These are phyloP conservation scores for Trichoderma parareesei DNA, from an alignment of 495 filamentous ascomycete genomes.

Conservation along the genomic window DNA sequence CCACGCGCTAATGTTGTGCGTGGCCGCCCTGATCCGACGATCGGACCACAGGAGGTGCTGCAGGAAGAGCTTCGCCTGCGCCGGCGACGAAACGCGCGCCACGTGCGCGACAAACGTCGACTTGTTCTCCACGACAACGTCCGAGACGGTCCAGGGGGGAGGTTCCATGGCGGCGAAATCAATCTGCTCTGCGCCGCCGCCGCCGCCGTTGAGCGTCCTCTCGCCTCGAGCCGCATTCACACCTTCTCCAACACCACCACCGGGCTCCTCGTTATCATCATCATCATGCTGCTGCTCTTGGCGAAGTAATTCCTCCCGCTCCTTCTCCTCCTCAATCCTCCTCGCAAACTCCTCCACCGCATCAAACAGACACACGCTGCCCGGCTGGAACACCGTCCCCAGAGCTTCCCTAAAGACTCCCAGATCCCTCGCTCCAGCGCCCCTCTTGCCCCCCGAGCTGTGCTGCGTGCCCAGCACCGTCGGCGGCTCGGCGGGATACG, in stretches of 20 bases:
- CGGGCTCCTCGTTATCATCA: conserved; percentile 12
- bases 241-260: conserved; percentile 14
- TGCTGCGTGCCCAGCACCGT: conserved; percentile 58
- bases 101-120: conserved; percentile 79
- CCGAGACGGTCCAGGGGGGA: conserved; percentile 64
- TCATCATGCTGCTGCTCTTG: conserved; percentile 17
- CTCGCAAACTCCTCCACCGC: conserved; percentile 57
- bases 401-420: conserved; percentile 59
- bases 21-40: conserved; percentile 73
- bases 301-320: background rate
- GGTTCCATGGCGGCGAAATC: conserved; percentile 11
- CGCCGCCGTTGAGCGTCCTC: conserved; percentile 11
- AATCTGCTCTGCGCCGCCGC: background rate
- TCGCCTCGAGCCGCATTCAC: background rate
- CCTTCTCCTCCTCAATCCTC: conserved; percentile 20
- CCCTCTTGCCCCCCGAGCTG: conserved; percentile 41
- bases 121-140: conserved; percentile 68
- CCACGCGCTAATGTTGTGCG: conserved; percentile 79
- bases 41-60: conserved; percentile 68
- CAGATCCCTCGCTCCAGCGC: conserved; percentile 59
- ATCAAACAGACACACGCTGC: conserved; percentile 82
- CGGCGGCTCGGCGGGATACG: conserved; percentile 67
- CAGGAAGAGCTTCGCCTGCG: conserved; percentile 60
- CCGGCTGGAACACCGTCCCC: conserved; percentile 54
- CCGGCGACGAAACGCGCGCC: conserved; percentile 54